Evolutionary conservation across 176 grass and related monocot genomes (phyloP), one percentile per base, ranked within the genome.

Genomic region (Phoenix roebelenii): DNA sequence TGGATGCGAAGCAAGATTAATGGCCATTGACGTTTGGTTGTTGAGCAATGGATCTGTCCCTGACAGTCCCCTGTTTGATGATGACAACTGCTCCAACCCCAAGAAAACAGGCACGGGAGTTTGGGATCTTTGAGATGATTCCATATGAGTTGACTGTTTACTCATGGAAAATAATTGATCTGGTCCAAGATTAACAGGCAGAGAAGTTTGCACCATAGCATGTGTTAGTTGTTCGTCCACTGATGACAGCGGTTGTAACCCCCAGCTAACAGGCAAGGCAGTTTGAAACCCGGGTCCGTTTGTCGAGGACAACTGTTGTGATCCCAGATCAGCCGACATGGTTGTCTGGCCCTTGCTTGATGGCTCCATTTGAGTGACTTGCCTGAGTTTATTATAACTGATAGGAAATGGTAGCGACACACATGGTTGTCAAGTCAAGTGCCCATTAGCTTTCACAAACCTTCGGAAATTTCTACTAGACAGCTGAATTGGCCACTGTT

Each of bases 81-180:
- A 63, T 25, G 51, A 49, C 16, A 54, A 63, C 18, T 54, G 70
- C 18, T 66, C 55, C 1, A 44, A 49, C 3, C 78, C 71, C 25
- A 56, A 25, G 51, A 69, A 15, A 25, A 30, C 16, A 49, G 70
- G 64, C 61, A 61, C 52, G 12, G 61, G 29, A 70, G 61, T 22
- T 5, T 77, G 77, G 49, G 63, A 60, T 59, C 22, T 66, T 6
- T 68, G 64, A 57, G 60, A 32, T 35, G 4, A 26, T 32, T 66
- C 64, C 49, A 54, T 66, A 68, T 90, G 87, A 29, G 54, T 51
- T 3, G 72, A 67, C n/a, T 66, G 50, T 25, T 52, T 64, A 25
- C 52, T 67, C 72, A 85, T 82, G 50, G 85, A 70, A 48, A 65
- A 57, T 61, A 76, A 76, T 53, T 72, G 28, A 67, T 60, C 50